Evolutionary conservation across 257 asterid genomes (phyloP).

Genomic region (Euphrasia confusa): DNA sequence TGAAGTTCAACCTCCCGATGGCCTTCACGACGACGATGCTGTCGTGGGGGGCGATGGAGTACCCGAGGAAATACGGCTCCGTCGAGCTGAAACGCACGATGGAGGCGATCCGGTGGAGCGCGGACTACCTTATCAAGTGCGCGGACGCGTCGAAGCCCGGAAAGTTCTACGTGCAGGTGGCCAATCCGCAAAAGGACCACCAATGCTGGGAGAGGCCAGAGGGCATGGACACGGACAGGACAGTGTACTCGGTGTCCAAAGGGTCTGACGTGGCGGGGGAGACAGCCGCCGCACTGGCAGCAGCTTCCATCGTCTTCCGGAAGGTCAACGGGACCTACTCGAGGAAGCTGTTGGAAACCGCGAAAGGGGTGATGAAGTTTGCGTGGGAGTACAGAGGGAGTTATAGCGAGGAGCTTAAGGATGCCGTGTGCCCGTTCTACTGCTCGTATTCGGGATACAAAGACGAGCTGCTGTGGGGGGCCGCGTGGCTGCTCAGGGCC

Average conservation of each 20-base stretch:
- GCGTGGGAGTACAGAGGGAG: conserved; percentile 63
- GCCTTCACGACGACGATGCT: conserved; percentile 84
- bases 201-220: conserved; percentile 94
- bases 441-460: conserved; percentile 75
- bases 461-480: conserved; percentile 92
- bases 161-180: conserved; percentile 70
- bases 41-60: conserved; percentile 71
- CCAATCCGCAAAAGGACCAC: conserved; percentile 75
- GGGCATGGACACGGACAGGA: conserved; percentile 72
- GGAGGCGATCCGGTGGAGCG: conserved; percentile 71
- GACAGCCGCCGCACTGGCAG: conserved; percentile 85
- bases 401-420: conserved; percentile 66
- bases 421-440: conserved; percentile 68
- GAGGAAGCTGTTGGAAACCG: conserved; percentile 40
- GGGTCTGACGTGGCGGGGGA: conserved; percentile 94
- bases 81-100: conserved; percentile 38
- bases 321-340: conserved; percentile 47
- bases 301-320: conserved; percentile 77
- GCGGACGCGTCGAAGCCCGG: conserved; percentile 55
- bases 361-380: conserved; percentile 56
- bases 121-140: conserved; percentile 79
- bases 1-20: conserved; percentile 89
- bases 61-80: conserved; percentile 35
- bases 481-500: conserved; percentile 77
- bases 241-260: conserved; percentile 50